Base-by-base conservation (phyloP, 2,329 filamentous ascomycete genomes). In the Arthrobotrys iridis region DNA sequence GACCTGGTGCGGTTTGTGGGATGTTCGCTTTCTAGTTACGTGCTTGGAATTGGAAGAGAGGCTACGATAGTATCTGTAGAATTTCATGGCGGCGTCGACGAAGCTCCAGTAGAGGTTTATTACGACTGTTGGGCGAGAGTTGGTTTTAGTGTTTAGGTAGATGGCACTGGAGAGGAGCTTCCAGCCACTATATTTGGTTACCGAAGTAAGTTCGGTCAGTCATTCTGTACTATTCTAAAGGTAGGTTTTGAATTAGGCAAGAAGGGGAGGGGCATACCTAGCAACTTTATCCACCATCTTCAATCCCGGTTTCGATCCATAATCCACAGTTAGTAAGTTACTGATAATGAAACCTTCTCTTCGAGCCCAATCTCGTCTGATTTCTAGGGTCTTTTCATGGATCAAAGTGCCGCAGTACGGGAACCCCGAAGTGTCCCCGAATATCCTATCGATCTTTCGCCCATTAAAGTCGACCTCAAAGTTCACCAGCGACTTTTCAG, bases 371-470 rank as follows among this genome's bases (percentile, higher is more conserved):
- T 93, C 89, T 80, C 91, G 93, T 79, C 84, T 86, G 52, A 98
- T 87, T 75, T 93, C 89, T 26, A 99, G 84, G 0, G 90, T 93
- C 59, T 83, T 83, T 15, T 88, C 91, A 80, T 97, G 85, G 78
- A 99, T 93, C 13, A 88, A 82, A 43, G 88, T 88, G 40, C 95
- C 95, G 80, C 95, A 98, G 82, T 97, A 99, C 0, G 94, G 93
- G 81, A 99, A 98, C n/a, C 79, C 68, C 3, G 79, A 81, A 0
- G 78, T 79, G 0, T 81, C 81, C 73, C 83, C 84, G 77, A 81
- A 79, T 40, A 88, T 79, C 40, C 85, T 84, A 2, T 85, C 83
- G 40, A 91, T 85, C 28, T 83, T 81, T 5, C 81, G 80, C 0
- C 86, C 88, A 28, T 86, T 82, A 41, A 93, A 83, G 0, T 80